phyloP scores from a whole-genome alignment of 176 grass and related monocot genomes.

The Microstegium vimineum region DNA sequence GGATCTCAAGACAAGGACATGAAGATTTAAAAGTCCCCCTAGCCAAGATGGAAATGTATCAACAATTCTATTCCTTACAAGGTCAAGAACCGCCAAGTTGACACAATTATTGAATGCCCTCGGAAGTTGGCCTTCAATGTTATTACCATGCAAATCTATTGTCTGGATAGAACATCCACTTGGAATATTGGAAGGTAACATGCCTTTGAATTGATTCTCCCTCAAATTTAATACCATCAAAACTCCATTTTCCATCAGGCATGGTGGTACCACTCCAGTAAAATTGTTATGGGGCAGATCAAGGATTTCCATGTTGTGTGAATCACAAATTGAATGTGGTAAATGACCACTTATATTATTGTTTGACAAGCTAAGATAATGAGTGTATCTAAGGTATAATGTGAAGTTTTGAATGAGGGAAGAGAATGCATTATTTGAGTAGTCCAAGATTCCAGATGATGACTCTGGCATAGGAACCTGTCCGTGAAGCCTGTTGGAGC shows the following conservation, averaged over 20 bases:
- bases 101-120: constrained; percentile 1
- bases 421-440: constrained; percentile 4
- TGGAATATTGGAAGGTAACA: neutral
- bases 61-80: constrained; percentile 12
- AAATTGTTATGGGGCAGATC: constrained; percentile 2
- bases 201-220: constrained; percentile 4
- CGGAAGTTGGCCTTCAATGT: constrained; percentile 27
- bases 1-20: constrained; percentile 28
- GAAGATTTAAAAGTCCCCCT: neutral
- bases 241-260: neutral
- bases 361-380: constrained; percentile 1
- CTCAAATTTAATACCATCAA: constrained; percentile 3
- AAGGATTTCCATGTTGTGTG: neutral
- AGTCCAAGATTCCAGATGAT: neutral
- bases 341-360: constrained; percentile 16
- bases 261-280: neutral
- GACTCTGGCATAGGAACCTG: neutral
- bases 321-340: constrained; percentile 20
- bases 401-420: constrained; percentile 12
- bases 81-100: constrained; percentile 18
- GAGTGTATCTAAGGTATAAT: neutral
- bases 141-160: constrained; percentile 22
- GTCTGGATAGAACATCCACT: neutral
- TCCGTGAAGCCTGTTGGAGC: constrained; percentile 17
- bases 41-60: constrained; percentile 44